These are phyloP conservation scores for Ceratocystis diversiconidia DNA, from an alignment of 2,329 filamentous ascomycete genomes.

Conservation along the genomic window DNA sequence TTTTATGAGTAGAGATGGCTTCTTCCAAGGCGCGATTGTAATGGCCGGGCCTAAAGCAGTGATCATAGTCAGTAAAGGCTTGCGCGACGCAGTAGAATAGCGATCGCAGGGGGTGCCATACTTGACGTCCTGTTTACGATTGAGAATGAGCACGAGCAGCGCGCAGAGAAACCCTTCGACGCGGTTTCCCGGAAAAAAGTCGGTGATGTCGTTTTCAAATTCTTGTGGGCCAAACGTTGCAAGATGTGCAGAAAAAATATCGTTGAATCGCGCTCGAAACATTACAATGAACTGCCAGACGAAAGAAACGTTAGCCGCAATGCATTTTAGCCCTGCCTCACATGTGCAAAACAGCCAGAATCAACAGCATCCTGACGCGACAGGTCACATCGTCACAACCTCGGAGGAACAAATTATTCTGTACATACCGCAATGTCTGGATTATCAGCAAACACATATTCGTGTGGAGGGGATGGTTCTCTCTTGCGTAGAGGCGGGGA, in stretches of 20 bases:
- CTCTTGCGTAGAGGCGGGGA: slow-evolving; percentile 62
- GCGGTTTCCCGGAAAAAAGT: slow-evolving; percentile 64
- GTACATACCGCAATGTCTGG: slow-evolving; percentile 76
- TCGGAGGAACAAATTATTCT: not conserved
- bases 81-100: not conserved
- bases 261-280: slow-evolving; percentile 87
- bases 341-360: slow-evolving; percentile 17
- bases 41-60: slow-evolving; percentile 60
- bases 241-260: slow-evolving; percentile 75
- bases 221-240: slow-evolving; percentile 90
- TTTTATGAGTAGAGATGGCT: slow-evolving; percentile 68
- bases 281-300: slow-evolving; percentile 77
- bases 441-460: slow-evolving; percentile 81
- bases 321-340: not conserved
- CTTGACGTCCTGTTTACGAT: slow-evolving; percentile 98
- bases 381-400: slow-evolving; percentile 28
- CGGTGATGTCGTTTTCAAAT: slow-evolving; percentile 72
- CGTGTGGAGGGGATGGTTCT: slow-evolving; percentile 76
- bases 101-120: slow-evolving; percentile 35
- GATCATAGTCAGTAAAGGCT: not conserved
- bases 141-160: slow-evolving; percentile 72
- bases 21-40: slow-evolving; percentile 90
- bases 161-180: slow-evolving; percentile 83
- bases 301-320: slow-evolving; percentile 24
- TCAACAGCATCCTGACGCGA: slow-evolving; percentile 32